A percentile compares a stretch with the other conserved stretches of the same genome.
phyloP scores from a whole-genome alignment of 176 grass and related monocot genomes.

The Chrysopogon serrulatus region DNA sequence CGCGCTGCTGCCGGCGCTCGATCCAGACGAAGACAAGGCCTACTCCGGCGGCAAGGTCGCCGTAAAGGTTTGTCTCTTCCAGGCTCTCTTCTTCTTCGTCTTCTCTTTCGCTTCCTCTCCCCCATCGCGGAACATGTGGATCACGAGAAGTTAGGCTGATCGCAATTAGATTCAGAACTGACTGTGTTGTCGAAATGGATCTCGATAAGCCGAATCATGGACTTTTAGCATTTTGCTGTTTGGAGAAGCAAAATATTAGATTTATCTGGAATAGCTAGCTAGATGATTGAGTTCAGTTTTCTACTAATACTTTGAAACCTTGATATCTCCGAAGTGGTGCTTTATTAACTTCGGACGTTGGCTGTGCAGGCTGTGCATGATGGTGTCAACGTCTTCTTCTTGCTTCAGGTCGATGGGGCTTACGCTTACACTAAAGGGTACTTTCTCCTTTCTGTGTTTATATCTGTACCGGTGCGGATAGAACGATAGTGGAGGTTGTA shows the following conservation, averaged over 20 bases:
- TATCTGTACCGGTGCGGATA: neutral
- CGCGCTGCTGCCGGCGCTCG: constrained; percentile 76
- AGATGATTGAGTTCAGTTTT: neutral
- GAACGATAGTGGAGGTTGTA: constrained; percentile 20
- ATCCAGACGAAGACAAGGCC: constrained; percentile 81
- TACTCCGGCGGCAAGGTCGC: constrained; percentile 70
- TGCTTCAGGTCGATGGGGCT: constrained; percentile 85
- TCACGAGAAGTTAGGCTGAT: neutral
- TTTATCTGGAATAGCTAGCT: constrained; percentile 3
- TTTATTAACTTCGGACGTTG: constrained; percentile 42
- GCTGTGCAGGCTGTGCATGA: constrained; percentile 87
- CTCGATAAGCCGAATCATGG: neutral
- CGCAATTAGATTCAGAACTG: neutral
- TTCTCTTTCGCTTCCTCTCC: neutral
- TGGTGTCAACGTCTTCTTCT: constrained; percentile 80
- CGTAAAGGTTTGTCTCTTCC: constrained; percentile 57
- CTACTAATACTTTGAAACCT: neutral
- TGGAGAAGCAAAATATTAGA: neutral
- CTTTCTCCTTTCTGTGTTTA: constrained; percentile 26
- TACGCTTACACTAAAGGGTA: constrained; percentile 89
- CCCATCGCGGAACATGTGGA: neutral
- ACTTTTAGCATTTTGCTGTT: neutral
- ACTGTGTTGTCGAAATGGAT: neutral
- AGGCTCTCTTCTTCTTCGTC: neutral
- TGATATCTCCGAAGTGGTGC: constrained; percentile 17